These are phyloP conservation scores for Austropuccinia psidii DNA, from an alignment of 1,284 basidiomycete genomes.

Conservation along the genomic window DNA sequence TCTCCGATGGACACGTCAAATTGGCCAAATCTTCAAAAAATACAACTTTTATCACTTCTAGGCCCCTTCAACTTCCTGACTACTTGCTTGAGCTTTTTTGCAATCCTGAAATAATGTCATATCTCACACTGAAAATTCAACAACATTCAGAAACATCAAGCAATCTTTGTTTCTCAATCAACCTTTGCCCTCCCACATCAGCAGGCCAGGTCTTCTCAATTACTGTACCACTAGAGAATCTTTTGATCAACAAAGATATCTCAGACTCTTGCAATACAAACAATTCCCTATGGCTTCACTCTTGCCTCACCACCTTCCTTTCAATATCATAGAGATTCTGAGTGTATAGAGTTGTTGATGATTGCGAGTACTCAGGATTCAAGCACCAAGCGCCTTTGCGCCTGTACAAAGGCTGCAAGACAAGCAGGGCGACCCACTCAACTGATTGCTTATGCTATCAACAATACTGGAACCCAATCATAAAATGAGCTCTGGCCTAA, in stretches of 20 bases:
- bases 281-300: conserved; percentile 4
- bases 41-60: background rate
- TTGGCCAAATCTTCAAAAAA: conserved; percentile 6
- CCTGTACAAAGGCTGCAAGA: background rate
- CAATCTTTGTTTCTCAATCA: background rate
- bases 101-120: background rate
- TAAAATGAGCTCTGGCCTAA: too few relatives aligned
- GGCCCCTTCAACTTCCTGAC: background rate
- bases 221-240: background rate
- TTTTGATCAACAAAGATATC: background rate
- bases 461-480: background rate
- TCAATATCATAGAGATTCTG: too few relatives aligned
- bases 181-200: background rate
- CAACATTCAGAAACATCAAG: background rate
- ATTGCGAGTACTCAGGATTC: background rate
- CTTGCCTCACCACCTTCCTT: background rate
- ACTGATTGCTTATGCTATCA: conserved; percentile 6
- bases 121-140: background rate
- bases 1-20: conserved; percentile 15
- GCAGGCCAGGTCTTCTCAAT: conserved; percentile 6
- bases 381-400: background rate
- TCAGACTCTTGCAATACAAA: background rate
- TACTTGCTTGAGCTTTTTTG: conserved; percentile 8
- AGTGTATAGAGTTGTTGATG: background rate
- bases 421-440: background rate